A percentile compares a stretch with the other conserved stretches of the same genome.
Conservation (phyloP, 202 grass and related monocot species). For the Sporobolus alterniflorus region DNA sequence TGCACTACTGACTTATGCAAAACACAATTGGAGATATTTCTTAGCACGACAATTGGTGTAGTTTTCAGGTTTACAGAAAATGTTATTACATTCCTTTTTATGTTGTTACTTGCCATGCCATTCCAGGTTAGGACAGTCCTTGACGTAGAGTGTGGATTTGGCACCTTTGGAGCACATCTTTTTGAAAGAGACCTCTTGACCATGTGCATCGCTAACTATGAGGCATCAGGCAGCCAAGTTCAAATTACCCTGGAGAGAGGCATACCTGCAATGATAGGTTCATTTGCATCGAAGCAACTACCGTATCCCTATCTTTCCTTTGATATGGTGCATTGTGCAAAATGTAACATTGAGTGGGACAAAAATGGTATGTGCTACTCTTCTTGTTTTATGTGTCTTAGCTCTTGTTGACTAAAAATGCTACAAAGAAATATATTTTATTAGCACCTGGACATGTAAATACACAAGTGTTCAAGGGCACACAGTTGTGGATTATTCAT, state of each 20-base stretch:
- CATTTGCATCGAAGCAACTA: slow-evolving; percentile 81
- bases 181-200: slow-evolving; percentile 85
- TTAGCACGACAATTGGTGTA: background rate
- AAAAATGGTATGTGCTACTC: slow-evolving; percentile 68
- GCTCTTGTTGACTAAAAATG: slow-evolving; percentile 3
- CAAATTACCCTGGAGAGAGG: slow-evolving; percentile 99
- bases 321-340: slow-evolving; percentile 96
- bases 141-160: slow-evolving; percentile 99
- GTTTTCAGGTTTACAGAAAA: slow-evolving; percentile 21
- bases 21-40: slow-evolving; percentile 21
- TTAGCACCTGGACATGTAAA: background rate
- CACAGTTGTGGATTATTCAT: slow-evolving; percentile 16
- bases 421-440: background rate
- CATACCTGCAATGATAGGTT: slow-evolving; percentile 94
- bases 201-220: slow-evolving; percentile 98
- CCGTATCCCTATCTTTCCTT: slow-evolving; percentile 96
- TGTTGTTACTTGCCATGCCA: slow-evolving; percentile 30
- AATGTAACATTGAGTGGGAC: slow-evolving; percentile 94
- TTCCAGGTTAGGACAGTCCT: slow-evolving; percentile 95
- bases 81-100: slow-evolving; percentile 18
- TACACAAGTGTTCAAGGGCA: slow-evolving; percentile 12
- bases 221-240: slow-evolving; percentile 94
- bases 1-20: slow-evolving; percentile 8
- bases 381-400: slow-evolving; percentile 16
- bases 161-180: slow-evolving; percentile 90